Base-by-base conservation (phyloP, 148 eudicot species). In the Cornus controversa region DNA sequence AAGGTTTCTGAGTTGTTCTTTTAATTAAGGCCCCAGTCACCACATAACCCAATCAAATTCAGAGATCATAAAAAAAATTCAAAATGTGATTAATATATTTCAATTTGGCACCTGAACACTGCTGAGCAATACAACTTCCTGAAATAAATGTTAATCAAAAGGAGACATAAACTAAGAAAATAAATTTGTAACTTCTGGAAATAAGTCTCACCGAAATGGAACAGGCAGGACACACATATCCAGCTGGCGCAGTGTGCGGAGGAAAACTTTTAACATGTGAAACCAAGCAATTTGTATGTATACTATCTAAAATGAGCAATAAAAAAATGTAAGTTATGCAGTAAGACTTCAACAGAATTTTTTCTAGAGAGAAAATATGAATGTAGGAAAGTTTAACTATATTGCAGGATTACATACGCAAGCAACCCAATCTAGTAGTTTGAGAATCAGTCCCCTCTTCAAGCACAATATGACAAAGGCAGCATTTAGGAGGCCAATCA, bases 401-500 rank as follows among this genome's bases (percentile, higher is more conserved):
- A 63, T 63, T 42, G 78, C 45, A 37, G 36, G 70, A 82, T 66
- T 22, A 91, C 99, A 80, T 96, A 96, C 98, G 98, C 85, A 96
- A 91, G 87, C 99, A 96, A 62, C 99, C 99, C 85, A 96, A 85
- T 58, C 99, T 93, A 75, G 96, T 87, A 72, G 96, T 92, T 80
- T 87, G 91, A 82, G 87, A 78, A 80, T 90, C 90, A 5, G 82
- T 74, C 68, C 89, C 93, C 75, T 89, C 99, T 77, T 85, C 89
- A 7, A 93, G 81, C 67, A 82, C 92, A 62, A 78, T 82, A 70
- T 86, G 90, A 85, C 99, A 96, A 34, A 81, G 84, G 85, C 97
- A 91, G 86, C 99, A 96, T 79, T 81, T 83, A 81, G 98, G 91
- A 69, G 99, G 99, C 98, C 98, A 96, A 77, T 92, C 99, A 84